Percentiles rank a stretch among this genome's conserved stretches.
Conservation (phyloP, 2,329 filamentous ascomycete genomes). For the Neofusicoccum parvum region DNA sequence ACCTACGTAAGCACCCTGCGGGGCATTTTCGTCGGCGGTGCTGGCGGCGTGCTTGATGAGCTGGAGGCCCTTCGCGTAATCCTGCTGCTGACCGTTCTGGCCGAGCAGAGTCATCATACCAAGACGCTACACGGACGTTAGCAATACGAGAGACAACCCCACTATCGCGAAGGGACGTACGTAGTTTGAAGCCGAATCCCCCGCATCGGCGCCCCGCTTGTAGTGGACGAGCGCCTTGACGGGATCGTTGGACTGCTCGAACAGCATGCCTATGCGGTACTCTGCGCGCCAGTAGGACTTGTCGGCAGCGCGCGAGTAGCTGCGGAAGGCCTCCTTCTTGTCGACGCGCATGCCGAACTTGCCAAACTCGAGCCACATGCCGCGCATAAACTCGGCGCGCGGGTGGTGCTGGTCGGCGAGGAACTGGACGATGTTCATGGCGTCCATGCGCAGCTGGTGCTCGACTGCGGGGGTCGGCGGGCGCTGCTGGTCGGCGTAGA, state of each 20-base stretch:
- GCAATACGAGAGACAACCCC: constrained; percentile 24
- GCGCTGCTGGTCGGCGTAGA: constrained; percentile 62
- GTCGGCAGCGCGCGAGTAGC: constrained; percentile 83
- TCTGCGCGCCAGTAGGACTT: constrained; percentile 86
- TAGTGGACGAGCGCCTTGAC: constrained; percentile 91
- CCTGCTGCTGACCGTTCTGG: constrained; percentile 86
- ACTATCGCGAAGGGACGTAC: not conserved
- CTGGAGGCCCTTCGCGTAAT: constrained; percentile 75
- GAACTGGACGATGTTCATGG: constrained; percentile 88
- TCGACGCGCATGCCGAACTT: constrained; percentile 90
- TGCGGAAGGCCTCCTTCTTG: constrained; percentile 90
- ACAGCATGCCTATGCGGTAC: constrained; percentile 98
- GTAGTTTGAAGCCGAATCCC: constrained; percentile 85
- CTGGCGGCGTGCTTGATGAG: constrained; percentile 82
- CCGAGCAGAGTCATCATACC: constrained; percentile 98
- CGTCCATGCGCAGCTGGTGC: constrained; percentile 83
- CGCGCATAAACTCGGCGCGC: constrained; percentile 88
- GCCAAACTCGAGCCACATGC: constrained; percentile 98
- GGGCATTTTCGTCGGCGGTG: constrained; percentile 91
- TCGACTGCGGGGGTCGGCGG: constrained; percentile 83
- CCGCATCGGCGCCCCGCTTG: constrained; percentile 73
- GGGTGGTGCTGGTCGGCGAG: constrained; percentile 90
- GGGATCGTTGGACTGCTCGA: constrained; percentile 91
- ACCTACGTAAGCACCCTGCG: constrained; percentile 80
- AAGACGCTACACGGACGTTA: constrained; percentile 54